Conservation (phyloP, 2,329 filamentous ascomycete species). For the Cryphonectria naterciae region DNA sequence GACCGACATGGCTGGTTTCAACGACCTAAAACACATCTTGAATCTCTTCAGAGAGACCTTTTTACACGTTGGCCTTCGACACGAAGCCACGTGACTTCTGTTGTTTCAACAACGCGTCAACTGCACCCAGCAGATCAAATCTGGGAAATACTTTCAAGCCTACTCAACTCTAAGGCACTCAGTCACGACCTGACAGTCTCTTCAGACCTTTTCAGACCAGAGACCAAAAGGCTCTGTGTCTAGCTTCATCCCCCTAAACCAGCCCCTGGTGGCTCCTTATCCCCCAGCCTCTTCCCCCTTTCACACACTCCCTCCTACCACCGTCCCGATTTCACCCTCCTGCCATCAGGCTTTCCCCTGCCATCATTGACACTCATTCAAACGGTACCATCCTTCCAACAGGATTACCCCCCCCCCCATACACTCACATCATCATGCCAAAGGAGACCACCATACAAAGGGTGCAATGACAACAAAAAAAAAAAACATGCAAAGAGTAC, state of each 20-base stretch:
- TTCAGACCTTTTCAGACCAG: background rate
- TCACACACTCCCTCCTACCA: background rate
- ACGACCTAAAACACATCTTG: background rate
- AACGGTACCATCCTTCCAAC: background rate
- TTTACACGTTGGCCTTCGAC: background rate
- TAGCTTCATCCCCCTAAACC: background rate
- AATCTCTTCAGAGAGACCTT: background rate
- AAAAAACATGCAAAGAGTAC: background rate
- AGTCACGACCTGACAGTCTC: background rate
- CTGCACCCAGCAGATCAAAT: background rate
- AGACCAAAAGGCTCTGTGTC: background rate
- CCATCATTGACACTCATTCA: background rate
- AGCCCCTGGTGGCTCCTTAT: background rate
- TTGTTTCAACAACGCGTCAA: background rate
- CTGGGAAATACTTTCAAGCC: background rate
- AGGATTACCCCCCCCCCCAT: background rate
- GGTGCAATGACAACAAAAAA: background rate
- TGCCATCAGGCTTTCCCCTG: background rate
- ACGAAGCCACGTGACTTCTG: background rate
- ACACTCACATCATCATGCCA: background rate
- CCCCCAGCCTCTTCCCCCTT: too few relatives aligned
- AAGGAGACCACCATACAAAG: background rate
- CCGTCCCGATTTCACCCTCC: too few relatives aligned
- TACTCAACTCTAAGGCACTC: background rate
- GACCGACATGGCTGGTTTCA: background rate